Evolutionary conservation across 257 asterid species (phyloP), one percentile per base, ranked within the genome.

Genomic region (Asclepias syriaca): DNA sequence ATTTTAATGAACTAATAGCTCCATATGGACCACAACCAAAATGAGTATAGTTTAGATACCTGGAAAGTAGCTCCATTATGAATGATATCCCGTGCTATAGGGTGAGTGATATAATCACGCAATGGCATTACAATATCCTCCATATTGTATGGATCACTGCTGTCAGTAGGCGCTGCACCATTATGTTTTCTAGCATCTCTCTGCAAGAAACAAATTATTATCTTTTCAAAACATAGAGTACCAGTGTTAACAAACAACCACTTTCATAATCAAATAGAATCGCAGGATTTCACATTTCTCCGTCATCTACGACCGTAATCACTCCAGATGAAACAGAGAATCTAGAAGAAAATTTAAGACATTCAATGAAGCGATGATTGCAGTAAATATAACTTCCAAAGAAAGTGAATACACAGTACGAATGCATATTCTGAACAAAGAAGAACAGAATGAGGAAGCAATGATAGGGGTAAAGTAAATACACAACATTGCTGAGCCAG

Each of bases 61-160:
- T 95, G 99, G 77, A 88, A 95, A 72, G 97, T 92, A 74, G 99
- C 99, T 67, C 99, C 99, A 66, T 95, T 92, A 77, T 92, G 97
- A 78, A 95, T 79, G 79, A 95, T 79, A 34, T 95, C 99, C 79
- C 24, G 84, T 72, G 95, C 92, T 69, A 86, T 85, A 63, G 98
- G 97, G 79, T 88, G 84, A 72, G 88, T 78, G 51, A 95, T 90
- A 86, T 85, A 95, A 69, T 90, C 83, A 39, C 75, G 97, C 68
- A 95, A 84, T 67, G 99, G 99, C 89, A 95, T 95, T 85, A 86
- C 82, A 40, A 86, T 66, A 70, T 86, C 92, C 76, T 79, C 87
- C 88, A 78, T 85, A 81, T 88, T 86, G 73, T 92, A 95, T 2
- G 99, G 82, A 82, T 87, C 85, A 63, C 78, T 69, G n/a, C 90